Evolutionary conservation across 768 basidiomycete genomes (phyloP).

Genomic region (Mycena epipterygia): DNA sequence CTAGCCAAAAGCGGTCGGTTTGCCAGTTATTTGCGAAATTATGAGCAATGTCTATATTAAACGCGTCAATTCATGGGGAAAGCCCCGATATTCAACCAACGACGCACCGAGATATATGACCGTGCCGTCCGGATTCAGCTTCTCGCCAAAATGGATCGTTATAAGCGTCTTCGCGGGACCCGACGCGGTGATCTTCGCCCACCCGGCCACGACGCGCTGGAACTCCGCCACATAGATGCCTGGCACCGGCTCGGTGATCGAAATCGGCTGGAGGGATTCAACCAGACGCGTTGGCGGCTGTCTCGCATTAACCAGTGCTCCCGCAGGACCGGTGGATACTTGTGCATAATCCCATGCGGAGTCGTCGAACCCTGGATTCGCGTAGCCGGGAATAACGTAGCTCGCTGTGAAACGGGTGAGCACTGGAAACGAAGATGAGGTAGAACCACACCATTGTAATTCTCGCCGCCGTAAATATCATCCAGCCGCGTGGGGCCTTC

Average conservation of each 20-base stretch:
- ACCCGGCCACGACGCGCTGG: slow-evolving; percentile 44
- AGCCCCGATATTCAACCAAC: not conserved
- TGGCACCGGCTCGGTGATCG: slow-evolving; percentile 38
- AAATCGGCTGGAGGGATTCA: slow-evolving; percentile 38
- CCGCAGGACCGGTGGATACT: slow-evolving; percentile 36
- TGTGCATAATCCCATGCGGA: slow-evolving; percentile 35
- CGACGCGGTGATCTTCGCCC: slow-evolving; percentile 40
- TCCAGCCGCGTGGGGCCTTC: slow-evolving; percentile 46
- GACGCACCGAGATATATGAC: slow-evolving; percentile 15
- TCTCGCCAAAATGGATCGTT: slow-evolving; percentile 46
- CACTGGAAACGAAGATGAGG: not conserved
- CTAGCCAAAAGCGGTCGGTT: slow-evolving; percentile 42
- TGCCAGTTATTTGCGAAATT: slow-evolving; percentile 42
- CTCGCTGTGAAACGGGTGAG: slow-evolving; percentile 32
- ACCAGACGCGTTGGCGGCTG: slow-evolving; percentile 43
- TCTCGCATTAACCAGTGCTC: slow-evolving; percentile 37
- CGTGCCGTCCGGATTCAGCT: slow-evolving; percentile 38
- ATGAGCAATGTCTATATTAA: slow-evolving; percentile 25
- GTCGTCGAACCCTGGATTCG: slow-evolving; percentile 34
- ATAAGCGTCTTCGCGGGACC: slow-evolving; percentile 41
- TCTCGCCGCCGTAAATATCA: slow-evolving; percentile 47
- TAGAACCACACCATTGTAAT: slow-evolving; percentile 39
- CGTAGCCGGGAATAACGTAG: slow-evolving; percentile 38
- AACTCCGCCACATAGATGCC: slow-evolving; percentile 41
- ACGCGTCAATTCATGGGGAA: not conserved